Base-by-base conservation (phyloP, 176 grass and related monocot genomes). In the Rhynchospora pubera region DNA sequence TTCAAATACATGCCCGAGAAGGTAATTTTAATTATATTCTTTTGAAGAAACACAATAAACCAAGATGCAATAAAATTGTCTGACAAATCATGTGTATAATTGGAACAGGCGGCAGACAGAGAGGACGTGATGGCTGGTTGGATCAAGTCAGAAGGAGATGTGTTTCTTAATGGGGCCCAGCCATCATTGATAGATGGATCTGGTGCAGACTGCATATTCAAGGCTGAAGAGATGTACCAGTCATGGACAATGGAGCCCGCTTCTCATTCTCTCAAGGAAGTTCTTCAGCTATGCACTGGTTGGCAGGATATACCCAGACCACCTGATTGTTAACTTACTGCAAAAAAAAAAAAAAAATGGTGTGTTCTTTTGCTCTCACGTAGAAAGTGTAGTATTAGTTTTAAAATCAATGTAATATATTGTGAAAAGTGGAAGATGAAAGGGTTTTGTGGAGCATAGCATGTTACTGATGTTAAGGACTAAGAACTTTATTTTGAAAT, bases 1-100 rank as follows among this genome's bases (percentile, higher is more conserved):
- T 97, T 97, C 88, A 94, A 85, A 83, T 97, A 94, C 92, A 91
- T 97, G 88, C 94, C 90, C 12, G 94, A 97, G 88, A 97, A 94
- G 91, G 91, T 90, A 85, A 30, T 42, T 76, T 55, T 55, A 12
- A 52, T 76, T 18, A 68, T 53, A 3, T 18, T 15, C 48, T 76
- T 76, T 4, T 4, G 10, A 55, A 9, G 12, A 43, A 76, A 75
- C n/a, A 77, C 21, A 48, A 83, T 69, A 53, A 64, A 46, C 13
- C 32, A 65, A 77, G 13, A 74, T 84, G 48, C 32, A 23, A 78
- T 34, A 58, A 84, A 3, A 84, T 62, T 63, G 26, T 62, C 15
- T 24, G 43, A 34, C 57, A 81, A 66, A 86, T 79, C 13, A 52
- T 12, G 10, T 77, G 65, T 64, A 14, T 59, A 42, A 22, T 79